Evolutionary conservation across 75 land plant genomes (phyloP).

Genomic region (Selaginella moellendorffii): DNA sequence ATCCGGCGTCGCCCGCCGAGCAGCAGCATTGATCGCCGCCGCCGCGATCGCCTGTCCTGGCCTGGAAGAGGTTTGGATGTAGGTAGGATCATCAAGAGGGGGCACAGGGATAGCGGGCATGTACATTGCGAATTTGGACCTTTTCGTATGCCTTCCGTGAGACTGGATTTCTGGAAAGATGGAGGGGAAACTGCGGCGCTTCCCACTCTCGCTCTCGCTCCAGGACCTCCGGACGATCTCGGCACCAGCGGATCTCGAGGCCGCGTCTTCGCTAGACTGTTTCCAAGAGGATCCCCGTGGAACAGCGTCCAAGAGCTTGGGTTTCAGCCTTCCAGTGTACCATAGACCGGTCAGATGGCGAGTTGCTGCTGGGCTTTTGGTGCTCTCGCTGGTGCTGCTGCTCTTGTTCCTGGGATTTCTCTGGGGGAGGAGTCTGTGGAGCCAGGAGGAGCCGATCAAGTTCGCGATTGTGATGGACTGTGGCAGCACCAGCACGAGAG

Average conservation of each 20-base stretch:
- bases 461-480: slow-evolving; percentile 84
- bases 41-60: no score
- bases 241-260: background rate
- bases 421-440: background rate
- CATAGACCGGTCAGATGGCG: no score
- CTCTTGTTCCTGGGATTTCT: background rate
- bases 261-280: background rate
- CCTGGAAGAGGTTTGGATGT: no score
- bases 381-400: background rate
- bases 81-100: no score
- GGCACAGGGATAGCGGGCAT: background rate
- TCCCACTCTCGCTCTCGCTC: background rate
- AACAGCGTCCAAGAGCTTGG: background rate
- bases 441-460: slow-evolving; percentile 26
- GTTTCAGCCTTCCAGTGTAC: no score
- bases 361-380: no score
- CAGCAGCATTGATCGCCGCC: no score
- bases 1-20: no score
- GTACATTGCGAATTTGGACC: background rate
- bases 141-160: background rate
- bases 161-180: background rate
- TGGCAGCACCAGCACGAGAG: slow-evolving; percentile 92
- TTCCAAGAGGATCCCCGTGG: background rate
- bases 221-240: background rate
- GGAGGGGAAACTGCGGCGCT: background rate